Base-by-base conservation (phyloP, 1,139 yeast genomes). In the Suhomyces chickasaworum region DNA sequence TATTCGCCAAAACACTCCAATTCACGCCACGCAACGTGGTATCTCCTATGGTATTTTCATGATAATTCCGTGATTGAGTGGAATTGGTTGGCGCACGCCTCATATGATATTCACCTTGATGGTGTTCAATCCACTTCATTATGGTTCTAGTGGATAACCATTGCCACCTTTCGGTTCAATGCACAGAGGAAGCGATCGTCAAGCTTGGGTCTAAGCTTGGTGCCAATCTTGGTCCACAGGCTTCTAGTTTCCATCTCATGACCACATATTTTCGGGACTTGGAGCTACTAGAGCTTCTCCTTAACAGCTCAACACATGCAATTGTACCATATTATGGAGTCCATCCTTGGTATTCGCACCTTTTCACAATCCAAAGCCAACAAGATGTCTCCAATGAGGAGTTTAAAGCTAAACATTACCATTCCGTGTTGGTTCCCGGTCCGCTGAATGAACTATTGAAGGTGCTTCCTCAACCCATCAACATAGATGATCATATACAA, bases 291-390 rank as follows among this genome's bases (percentile, higher is more conserved):
- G 66, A 67, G 42, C 40, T 48, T 7, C 49, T 77, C 27, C 64
- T 71, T 7, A n/a, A n/a, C 63, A 58, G 2, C 54, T 57, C 9
- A 47, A 64, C 3, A 52, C 53, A 1, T 61, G 39, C 56, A 23
- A 65, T 86, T 1, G 64, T 76, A 1, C 85, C 93, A 0, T 81
- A 84, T 44, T 84, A 83, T 61, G 99, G 98, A 0, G 72, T 89
- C 4, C 98, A 93, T 63, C 98, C 98, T 0, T 47, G 50, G 50
- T 47, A 47, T 22, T 23, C 38, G 30, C 50, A 47, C 20, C 37
- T 47, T 12, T 47, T 43, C 30, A 50, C 43, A 12, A 20, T 37
- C 7, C 10, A 23, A 12, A n/a, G 7, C 10, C 44, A 16, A 15
- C 20, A 15, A 7, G 13, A 12, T 13, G 30, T 45, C 37, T 15